Conservation (phyloP, 441 rosid species). For the Gossypium davidsonii region DNA sequence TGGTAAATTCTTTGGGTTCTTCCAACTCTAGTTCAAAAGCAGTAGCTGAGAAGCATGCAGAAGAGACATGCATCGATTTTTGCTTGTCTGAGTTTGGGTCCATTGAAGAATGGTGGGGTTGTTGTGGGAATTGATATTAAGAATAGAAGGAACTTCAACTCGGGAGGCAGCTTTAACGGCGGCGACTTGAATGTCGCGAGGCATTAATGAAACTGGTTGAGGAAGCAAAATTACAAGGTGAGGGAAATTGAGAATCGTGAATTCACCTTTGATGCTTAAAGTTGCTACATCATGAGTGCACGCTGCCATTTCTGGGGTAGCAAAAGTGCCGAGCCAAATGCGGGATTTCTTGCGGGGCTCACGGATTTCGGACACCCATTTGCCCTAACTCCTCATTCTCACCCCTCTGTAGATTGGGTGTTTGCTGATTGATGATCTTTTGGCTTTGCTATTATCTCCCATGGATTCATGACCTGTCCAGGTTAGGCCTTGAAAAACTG, state of each 20-base stretch:
- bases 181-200: conserved; percentile 39
- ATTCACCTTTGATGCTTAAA: conserved; percentile 36
- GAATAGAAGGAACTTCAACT: conserved; percentile 4
- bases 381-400: conserved; percentile 66
- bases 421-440: conserved; percentile 14
- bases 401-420: conserved; percentile 55
- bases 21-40: no score
- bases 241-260: conserved; percentile 42
- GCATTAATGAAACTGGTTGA: conserved; percentile 33
- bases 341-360: conserved; percentile 68
- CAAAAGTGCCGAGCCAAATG: conserved; percentile 66
- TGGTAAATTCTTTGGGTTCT: no score
- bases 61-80: conserved; percentile 15
- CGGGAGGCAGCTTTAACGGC: conserved; percentile 36
- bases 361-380: conserved; percentile 82
- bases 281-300: conserved; percentile 47
- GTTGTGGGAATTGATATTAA: conserved; percentile 85
- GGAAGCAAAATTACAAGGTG: conserved; percentile 35
- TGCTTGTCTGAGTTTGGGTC: conserved; percentile 86
- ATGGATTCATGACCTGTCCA: neutral
- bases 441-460: neutral
- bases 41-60: no score
- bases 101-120: conserved; percentile 60
- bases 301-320: conserved; percentile 50
- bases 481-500: no score